These are phyloP conservation scores for Apophysomyces ossiformis DNA, from an alignment of 371 early-diverging fungal genomes.

Conservation along the genomic window DNA sequence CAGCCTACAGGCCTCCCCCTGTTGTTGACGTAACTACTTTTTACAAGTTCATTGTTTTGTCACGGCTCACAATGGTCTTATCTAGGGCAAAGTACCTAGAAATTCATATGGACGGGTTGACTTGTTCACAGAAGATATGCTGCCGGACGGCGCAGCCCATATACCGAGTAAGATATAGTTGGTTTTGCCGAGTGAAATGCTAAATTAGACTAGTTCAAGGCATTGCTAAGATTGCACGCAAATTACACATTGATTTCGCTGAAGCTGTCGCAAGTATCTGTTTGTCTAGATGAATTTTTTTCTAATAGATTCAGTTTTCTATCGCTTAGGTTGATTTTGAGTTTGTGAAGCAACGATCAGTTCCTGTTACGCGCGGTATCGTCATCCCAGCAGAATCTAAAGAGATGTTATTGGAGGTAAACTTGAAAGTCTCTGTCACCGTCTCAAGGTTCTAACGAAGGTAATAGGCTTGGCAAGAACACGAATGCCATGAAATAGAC, in stretches of 20 bases:
- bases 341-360: conserved; percentile 64
- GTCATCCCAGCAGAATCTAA: conserved; percentile 69
- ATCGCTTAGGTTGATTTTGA: conserved; percentile 73
- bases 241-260: conserved; percentile 79
- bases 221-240: conserved; percentile 67
- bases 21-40: conserved; percentile 61
- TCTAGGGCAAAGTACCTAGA: conserved; percentile 78
- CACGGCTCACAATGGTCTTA: neutral
- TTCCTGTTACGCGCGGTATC: conserved; percentile 76
- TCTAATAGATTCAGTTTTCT: neutral
- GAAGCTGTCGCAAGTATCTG: conserved; percentile 70
- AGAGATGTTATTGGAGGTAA: conserved; percentile 67
- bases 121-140: conserved; percentile 81
- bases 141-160: conserved; percentile 84
- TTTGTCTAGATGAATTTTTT: neutral
- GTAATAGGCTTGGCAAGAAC: conserved; percentile 55
- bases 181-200: neutral
- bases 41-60: neutral
- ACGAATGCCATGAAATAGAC: conserved; percentile 42
- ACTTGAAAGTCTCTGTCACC: conserved; percentile 5
- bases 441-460: neutral
- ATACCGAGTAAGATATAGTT: conserved; percentile 55
- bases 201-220: conserved; percentile 41
- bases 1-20: conserved; percentile 61
- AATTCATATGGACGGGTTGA: conserved; percentile 85